Percentiles rank a stretch among this genome's conserved stretches.
These are phyloP conservation scores for Geotrichum europaeum DNA, from an alignment of 1,139 yeast species.

Conservation along the genomic window DNA sequence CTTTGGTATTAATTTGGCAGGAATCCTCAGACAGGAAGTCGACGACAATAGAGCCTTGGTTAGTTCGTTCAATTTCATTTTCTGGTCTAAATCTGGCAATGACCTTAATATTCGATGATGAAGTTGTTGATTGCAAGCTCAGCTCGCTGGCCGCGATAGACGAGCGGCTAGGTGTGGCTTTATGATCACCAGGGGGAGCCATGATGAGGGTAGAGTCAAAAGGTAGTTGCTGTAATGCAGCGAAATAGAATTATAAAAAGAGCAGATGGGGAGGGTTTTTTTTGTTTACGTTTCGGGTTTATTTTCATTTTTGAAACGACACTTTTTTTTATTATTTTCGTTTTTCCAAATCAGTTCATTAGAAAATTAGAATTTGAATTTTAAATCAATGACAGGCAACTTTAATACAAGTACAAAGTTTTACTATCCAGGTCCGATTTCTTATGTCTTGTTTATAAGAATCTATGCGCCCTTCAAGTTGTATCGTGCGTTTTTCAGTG, in stretches of 20 bases:
- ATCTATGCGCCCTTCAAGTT: slow-evolving; percentile 29
- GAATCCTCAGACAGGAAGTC: slow-evolving; percentile 44
- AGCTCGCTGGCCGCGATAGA: slow-evolving; percentile 5
- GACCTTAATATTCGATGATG: slow-evolving; percentile 45
- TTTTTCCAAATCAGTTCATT: neutral
- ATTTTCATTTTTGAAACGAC: neutral
- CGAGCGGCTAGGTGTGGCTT: slow-evolving; percentile 13
- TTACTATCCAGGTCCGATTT: neutral
- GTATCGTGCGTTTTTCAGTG: slow-evolving; percentile 26
- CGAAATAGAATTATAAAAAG: neutral
- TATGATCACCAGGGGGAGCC: slow-evolving; percentile 11
- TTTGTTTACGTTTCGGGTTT: slow-evolving; percentile 1
- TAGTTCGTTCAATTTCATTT: slow-evolving; percentile 5
- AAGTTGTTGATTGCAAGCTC: neutral
- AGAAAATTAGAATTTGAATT: neutral
- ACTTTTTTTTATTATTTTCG: neutral
- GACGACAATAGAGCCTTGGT: slow-evolving; percentile 30
- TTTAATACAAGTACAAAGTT: neutral
- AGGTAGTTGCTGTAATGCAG: neutral
- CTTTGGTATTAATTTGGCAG: slow-evolving; percentile 41
- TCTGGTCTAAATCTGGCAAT: slow-evolving; percentile 60
- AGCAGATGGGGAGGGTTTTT: neutral
- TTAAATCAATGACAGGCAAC: neutral
- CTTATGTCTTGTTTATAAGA: neutral
- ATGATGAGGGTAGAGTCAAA: neutral